phyloP scores from a whole-genome alignment of 441 rosid genomes.

The Geranium incanum region DNA sequence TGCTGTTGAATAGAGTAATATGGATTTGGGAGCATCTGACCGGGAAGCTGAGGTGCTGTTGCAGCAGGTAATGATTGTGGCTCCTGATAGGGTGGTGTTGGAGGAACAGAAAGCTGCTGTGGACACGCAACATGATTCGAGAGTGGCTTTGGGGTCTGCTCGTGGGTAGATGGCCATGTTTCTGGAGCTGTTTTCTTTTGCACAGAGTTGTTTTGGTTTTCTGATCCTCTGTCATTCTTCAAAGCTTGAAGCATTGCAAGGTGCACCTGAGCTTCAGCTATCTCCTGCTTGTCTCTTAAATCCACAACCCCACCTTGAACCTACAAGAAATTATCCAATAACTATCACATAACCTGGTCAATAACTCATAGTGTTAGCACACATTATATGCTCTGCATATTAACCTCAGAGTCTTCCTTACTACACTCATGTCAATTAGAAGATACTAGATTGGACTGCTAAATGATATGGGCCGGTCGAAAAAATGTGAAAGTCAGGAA shows the following conservation, averaged over 20 bases:
- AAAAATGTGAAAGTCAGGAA: no score
- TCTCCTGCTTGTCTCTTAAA: slow-evolving; percentile 53
- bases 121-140: slow-evolving; percentile 19
- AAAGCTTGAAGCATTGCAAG: slow-evolving; percentile 32
- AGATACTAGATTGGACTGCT: background rate
- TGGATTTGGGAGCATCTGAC: slow-evolving; percentile 20
- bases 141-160: slow-evolving; percentile 25
- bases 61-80: slow-evolving; percentile 20
- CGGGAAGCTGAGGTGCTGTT: slow-evolving; percentile 26
- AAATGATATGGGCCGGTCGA: background rate
- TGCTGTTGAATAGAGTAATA: slow-evolving; percentile 20
- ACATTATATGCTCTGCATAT: slow-evolving; percentile 4
- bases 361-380: background rate
- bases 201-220: slow-evolving; percentile 24
- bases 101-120: slow-evolving; percentile 20
- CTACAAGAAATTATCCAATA: slow-evolving; percentile 26
- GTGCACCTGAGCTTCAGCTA: slow-evolving; percentile 36
- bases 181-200: slow-evolving; percentile 18
- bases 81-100: slow-evolving; percentile 17
- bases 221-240: slow-evolving; percentile 22
- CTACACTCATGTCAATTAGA: background rate
- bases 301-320: slow-evolving; percentile 40
- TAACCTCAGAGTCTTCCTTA: background rate
- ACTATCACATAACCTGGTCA: slow-evolving; percentile 6
- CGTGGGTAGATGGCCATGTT: slow-evolving; percentile 25